Base-by-base conservation (phyloP, 2,329 filamentous ascomycete species). In the Penicillium nordicum region DNA sequence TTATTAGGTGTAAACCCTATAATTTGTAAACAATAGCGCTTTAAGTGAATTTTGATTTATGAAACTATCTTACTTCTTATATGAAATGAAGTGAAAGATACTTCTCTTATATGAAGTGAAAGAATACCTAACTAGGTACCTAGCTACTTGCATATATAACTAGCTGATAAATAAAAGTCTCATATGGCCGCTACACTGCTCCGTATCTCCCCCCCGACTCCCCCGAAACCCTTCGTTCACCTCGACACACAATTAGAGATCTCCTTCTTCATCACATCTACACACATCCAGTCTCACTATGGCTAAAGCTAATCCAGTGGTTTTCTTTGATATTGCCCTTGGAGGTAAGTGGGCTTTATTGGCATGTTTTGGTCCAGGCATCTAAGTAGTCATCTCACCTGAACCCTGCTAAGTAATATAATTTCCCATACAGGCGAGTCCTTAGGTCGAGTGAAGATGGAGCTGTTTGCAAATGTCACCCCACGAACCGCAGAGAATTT, bases 401-500 rank as follows among this genome's bases (percentile, higher is more conserved):
- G 34, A 38, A 38, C 27, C 12, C 37, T 8, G 37, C 48, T 50
- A 43, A 49, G 30, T 25, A 11, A 40, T 50, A 14, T 36, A 34
- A 49, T n/a, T n/a, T n/a, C 21, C 21, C 14, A 50, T 27, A 21
- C 42, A 94, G 92, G 92, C 59, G 90, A 95, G 69, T 87, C 90
- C 3, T 83, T 96, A 16, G 92, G 92, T 61, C 87, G 92, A 56
- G 86, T 96, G 69, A 92, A 89, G 63, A 92, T 96, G 74, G 90
- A 97, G 76, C 85, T 99, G 59, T 97, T 94, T 80, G 86, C 87
- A 59, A 84, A 96, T 75, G 81, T 88, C 23, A 89, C 91, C 0
- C 92, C 92, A 61, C 88, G 87, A 68, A 97, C 94, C 9, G 90
- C 92, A 30, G 94, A 97, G 76, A 97, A 97, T 79, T 97, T 99